These are phyloP conservation scores for Golubevia sp. DNA, from an alignment of 1,284 basidiomycete species.

Conservation along the genomic window DNA sequence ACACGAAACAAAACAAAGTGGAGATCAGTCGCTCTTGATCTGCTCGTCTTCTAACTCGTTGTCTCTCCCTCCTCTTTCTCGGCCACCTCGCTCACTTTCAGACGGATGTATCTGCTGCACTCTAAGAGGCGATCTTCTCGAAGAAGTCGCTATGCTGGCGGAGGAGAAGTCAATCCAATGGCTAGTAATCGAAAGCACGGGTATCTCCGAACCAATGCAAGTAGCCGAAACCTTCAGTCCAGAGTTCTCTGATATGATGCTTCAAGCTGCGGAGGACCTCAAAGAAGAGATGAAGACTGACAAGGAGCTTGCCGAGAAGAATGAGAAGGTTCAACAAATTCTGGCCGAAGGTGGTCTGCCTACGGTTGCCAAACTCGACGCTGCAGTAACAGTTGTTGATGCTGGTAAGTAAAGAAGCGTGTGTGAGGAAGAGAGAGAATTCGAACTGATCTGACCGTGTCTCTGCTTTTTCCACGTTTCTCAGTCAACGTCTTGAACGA, in stretches of 20 bases:
- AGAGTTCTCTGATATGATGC: conserved; percentile 58
- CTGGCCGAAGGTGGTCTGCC: conserved; percentile 63
- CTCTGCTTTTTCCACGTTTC: too few species aligned
- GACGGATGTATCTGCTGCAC: conserved; percentile 55
- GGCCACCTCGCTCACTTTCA: too few species aligned
- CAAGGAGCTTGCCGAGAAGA: conserved; percentile 31
- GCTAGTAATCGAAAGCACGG: conserved; percentile 64
- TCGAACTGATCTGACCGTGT: too few species aligned
- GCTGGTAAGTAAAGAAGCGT: conserved; percentile 7
- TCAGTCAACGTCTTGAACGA: conserved; percentile 61
- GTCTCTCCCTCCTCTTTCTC: too few species aligned
- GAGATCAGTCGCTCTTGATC: too few species aligned
- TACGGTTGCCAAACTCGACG: conserved; percentile 57
- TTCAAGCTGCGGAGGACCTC: conserved; percentile 48
- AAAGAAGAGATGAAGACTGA: conserved; percentile 38
- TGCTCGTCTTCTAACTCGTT: too few species aligned
- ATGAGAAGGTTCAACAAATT: conserved; percentile 60
- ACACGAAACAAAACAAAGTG: too few species aligned
- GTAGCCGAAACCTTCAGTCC: conserved; percentile 20
- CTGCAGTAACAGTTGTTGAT: conserved; percentile 37
- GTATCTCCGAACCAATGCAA: conserved; percentile 65
- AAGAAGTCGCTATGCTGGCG: conserved; percentile 39
- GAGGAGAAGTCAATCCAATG: conserved; percentile 37
- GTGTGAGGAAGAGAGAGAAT: too few species aligned
- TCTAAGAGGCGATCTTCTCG: conserved; percentile 39